A percentile compares a stretch with the other conserved stretches of the same genome.
Conservation (phyloP, 2,329 filamentous ascomycete species). For the Pseudopyricularia javanii region DNA sequence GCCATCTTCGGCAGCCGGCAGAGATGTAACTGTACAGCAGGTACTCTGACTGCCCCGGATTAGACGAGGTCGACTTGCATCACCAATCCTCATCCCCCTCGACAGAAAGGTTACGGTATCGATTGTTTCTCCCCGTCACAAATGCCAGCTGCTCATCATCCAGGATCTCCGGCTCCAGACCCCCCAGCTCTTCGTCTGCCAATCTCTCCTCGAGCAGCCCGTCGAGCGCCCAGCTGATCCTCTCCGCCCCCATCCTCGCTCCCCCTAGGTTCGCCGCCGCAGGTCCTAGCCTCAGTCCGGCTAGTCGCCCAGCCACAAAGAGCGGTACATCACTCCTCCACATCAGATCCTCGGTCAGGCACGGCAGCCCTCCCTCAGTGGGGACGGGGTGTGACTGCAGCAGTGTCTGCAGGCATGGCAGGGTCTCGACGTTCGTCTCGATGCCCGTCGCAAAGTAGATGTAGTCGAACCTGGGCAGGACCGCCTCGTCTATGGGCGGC, state of each 20-base stretch:
- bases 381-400: conserved; percentile 47
- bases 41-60: no score
- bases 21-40: no score
- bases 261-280: conserved; percentile 8
- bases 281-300: conserved; percentile 8
- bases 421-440: conserved; percentile 44
- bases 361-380: conserved; percentile 54
- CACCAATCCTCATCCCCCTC: conserved; percentile 2
- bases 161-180: neutral
- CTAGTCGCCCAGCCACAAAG: conserved; percentile 9
- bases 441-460: conserved; percentile 56
- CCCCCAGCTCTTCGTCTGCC: neutral
- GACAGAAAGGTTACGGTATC: neutral
- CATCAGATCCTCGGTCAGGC: conserved; percentile 63
- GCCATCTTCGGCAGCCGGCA: no score
- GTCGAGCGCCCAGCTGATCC: conserved; percentile 6
- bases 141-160: conserved; percentile 1
- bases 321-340: conserved; percentile 59
- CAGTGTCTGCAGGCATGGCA: conserved; percentile 51
- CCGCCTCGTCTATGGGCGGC: conserved; percentile 21
- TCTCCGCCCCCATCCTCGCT: conserved; percentile 7
- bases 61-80: neutral
- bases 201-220: conserved; percentile 1
- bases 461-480: conserved; percentile 1
- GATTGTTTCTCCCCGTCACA: conserved; percentile 1